Evolutionary conservation across 352 stramenopile species (phyloP), one percentile per base, ranked within the genome.

Genomic region (Halophytophthora polymorphica): DNA sequence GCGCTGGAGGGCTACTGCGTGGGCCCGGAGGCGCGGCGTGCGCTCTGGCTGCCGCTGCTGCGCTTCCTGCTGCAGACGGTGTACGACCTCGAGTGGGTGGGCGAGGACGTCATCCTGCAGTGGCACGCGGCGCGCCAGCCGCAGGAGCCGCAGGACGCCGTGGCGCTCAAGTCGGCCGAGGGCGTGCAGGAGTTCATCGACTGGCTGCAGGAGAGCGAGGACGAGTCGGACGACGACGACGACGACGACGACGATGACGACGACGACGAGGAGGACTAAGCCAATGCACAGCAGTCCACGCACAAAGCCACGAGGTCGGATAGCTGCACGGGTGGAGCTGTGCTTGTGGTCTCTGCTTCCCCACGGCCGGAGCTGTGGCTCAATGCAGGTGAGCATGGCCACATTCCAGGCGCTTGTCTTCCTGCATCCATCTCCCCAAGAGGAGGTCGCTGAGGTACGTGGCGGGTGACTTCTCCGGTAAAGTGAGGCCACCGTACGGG

Each of bases 41-140:
- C 49, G 11, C 45, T 76, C 35, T 95, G 76, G 61, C 73, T 82
- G n/a, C 75, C 77, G 15, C 66, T 94, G 12, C 98, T 98, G 64
- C 90, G 94, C 40, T 97, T 97, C 63, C 58, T 98, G 39, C 70
- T 98, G 40, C 93, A 98, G 69, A 96, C 83, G 10, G 78, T 97
- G 48, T 92, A 98, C 69, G 88, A 98, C 53, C 62, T 96, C 37
- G 94, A 98, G 45, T 93, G 96, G 76, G 71, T 98, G 15, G 78
- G 76, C 31, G 94, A 98, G 38, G 92, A 98, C 22, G 83, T 92
- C 18, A 95, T 98, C 53, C 70, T 98, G 34, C 69, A 84, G 39
- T 98, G 93, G 93, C 79, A 96, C 41, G 71, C 59, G 22, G 67
- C 45, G 3, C 61, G 62, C 35, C 29, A 50, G 41, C 37, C 54